Base-by-base conservation (phyloP, 2,329 filamentous ascomycete species). In the Colletotrichum musicola region DNA sequence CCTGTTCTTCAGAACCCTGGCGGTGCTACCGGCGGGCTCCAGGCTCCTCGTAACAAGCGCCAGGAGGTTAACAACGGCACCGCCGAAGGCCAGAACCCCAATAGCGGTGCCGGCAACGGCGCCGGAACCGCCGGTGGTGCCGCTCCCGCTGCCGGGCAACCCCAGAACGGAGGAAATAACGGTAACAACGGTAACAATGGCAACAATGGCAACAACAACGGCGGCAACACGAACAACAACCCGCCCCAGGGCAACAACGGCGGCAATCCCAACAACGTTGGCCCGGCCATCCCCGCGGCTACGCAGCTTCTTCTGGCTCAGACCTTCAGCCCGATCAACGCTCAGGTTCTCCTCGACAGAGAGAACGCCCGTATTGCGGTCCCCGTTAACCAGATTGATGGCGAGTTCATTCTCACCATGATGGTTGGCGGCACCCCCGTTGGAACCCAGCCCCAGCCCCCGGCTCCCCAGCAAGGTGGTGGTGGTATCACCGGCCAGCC, bases 341-440 rank as follows among this genome's bases (percentile, higher is more conserved):
- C 60, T 1, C 66, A 71, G 57, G 58, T 72, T 5, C 67, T 73
- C 22, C 58, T 73, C 1, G 72, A 73, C 51, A 65, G 54, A 35
- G 69, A 72, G 46, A 72, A 72, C 16, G 62, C 59, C 46, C 72
- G 72, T 35, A 70, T 73, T 35, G 72, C 71, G 20, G 70, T 72
- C 4, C 71, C 72, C 20, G 71, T 73, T 2, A 70, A 40, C 49
- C 67, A 71, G 51, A 68, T 73, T 12, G 72, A 73, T 42, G 72
- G 72, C 56, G 72, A 73, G 56, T 73, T 73, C 50, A 72, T 73
- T 7, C 54, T 73, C 16, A 72, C 71, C 16, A 73, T 73, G 72
- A 61, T 67, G 44, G 67, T 73, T 16, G 63, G 67, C 27, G 67
- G 67, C 6, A 62, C 56, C 14, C 56, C 56, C 10, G 65, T 68